phyloP scores from a whole-genome alignment of 805 yeast species.

The Wickerhamomyces chaumierensis region DNA sequence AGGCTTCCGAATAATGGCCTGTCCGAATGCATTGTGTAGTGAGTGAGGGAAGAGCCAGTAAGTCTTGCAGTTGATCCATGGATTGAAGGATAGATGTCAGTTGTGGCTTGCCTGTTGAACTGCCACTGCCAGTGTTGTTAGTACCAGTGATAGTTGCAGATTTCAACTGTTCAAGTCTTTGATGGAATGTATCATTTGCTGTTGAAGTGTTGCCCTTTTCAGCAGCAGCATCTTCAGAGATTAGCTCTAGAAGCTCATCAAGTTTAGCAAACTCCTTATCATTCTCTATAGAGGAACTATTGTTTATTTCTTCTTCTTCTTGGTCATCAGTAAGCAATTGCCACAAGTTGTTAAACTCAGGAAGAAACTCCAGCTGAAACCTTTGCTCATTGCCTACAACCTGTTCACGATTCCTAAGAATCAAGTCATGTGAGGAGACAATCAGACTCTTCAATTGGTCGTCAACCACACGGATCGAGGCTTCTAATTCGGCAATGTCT shows the following conservation, averaged over 20 bases:
- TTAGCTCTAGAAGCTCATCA: too few species aligned
- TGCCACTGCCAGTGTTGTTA: too few species aligned
- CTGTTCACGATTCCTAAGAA: conserved; percentile 36
- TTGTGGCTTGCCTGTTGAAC: background rate
- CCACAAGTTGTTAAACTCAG: conserved; percentile 20
- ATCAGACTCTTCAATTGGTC: conserved; percentile 29
- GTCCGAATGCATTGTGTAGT: conserved; percentile 74
- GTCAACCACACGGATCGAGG: conserved; percentile 37
- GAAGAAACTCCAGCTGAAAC: conserved; percentile 23
- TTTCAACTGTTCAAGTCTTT: background rate
- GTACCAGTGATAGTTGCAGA: background rate
- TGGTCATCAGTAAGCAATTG: conserved; percentile 20
- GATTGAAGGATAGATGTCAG: conserved; percentile 13
- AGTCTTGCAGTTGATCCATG: conserved; percentile 62
- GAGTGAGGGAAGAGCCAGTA: conserved; percentile 75
- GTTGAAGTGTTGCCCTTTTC: background rate
- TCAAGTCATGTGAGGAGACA: conserved; percentile 21
- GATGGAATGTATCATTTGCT: background rate
- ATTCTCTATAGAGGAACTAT: too few species aligned
- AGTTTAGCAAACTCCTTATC: too few species aligned
- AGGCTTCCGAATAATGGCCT: conserved; percentile 83
- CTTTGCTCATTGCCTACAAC: conserved; percentile 16
- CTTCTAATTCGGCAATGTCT: conserved; percentile 66
- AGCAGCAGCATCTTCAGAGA: too few species aligned
- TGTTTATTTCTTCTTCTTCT: conserved; percentile 21